Base-by-base conservation (phyloP, 208 protist species). In the Acanthamoeba triangularis region DNA sequence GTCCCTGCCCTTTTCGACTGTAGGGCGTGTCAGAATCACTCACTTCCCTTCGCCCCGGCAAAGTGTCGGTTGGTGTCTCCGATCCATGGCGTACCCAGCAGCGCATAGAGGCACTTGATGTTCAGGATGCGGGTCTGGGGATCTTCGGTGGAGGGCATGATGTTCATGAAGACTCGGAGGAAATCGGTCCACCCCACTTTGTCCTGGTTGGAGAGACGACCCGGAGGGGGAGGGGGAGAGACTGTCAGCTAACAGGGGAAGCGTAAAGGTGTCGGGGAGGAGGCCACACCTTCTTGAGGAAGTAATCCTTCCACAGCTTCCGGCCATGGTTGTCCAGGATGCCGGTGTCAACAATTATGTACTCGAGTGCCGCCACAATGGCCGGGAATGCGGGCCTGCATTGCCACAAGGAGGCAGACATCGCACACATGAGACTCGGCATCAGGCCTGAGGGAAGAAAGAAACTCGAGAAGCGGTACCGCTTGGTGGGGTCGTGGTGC, bases 181-280 rank as follows among this genome's bases (percentile, higher is more conserved):
- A 97, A 97, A 25, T 97, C 96, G 56, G 94, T 96, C 96, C 96
- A 97, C 3, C 44, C 52, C 7, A 95, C 95, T 28, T 95, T 90
- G 49, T 97, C 95, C 28, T 85, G 30, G 74, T 47, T 59, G 56
- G 44, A 96, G 96, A 49, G 59, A 65, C 25, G 65, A 37, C 14
- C 13, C n/a, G n/a, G n/a, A n/a, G 63, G 25, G 25, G 30, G 13
- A 72, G 65, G 28, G 65, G 65, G 59, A 61, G 56, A 4, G 56
- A 25, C 25, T 13, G 25, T n/a, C 18, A 65, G 25, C 23, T 0
- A 65, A 65, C 59, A 8, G 59, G 0, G 25, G 44, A 49, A 18
- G 35, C 14, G 37, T 78, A 30, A 35, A 10, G 23, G 16, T 78
- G 11, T 20, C 8, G 33, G 69, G 10, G 30, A 16, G 11, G 16